phyloP scores from a whole-genome alignment of 2,329 filamentous ascomycete genomes.

The Mycosphaerella sp. region DNA sequence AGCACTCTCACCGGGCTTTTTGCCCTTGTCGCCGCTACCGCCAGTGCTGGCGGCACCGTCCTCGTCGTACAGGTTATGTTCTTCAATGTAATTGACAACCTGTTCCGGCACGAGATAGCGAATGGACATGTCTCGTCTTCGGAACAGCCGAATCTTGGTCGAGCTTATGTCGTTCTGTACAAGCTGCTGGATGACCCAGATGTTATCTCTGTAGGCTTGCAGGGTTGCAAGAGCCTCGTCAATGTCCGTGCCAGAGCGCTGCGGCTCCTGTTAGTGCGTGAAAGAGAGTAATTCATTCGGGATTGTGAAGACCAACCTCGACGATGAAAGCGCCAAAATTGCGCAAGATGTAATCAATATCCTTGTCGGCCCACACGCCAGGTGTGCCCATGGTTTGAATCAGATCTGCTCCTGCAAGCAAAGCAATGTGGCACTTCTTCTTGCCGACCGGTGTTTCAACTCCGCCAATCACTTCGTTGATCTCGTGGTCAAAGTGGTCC shows the following conservation, averaged over 20 bases:
- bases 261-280: neutral
- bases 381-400: constrained; percentile 50
- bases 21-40: constrained; percentile 29
- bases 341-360: constrained; percentile 81
- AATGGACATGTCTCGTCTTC: constrained; percentile 75
- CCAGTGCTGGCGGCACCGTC: constrained; percentile 30
- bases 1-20: constrained; percentile 30
- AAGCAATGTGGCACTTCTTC: constrained; percentile 65
- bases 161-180: constrained; percentile 82
- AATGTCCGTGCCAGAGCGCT: constrained; percentile 81
- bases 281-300: neutral
- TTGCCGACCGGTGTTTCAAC: constrained; percentile 63
- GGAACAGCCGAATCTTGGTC: constrained; percentile 72
- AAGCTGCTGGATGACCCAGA: constrained; percentile 81
- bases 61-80: constrained; percentile 35
- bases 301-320: constrained; percentile 27
- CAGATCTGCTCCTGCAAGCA: constrained; percentile 64
- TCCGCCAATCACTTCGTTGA: constrained; percentile 72
- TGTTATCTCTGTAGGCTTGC: constrained; percentile 76
- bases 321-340: constrained; percentile 80
- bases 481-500: constrained; percentile 85
- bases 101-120: constrained; percentile 68
- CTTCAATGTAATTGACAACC: constrained; percentile 55
- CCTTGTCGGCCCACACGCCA: constrained; percentile 71
- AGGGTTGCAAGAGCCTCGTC: constrained; percentile 79